phyloP scores from a whole-genome alignment of 2,329 filamentous ascomycete species.

The Graphiopsis chlorocephala region DNA sequence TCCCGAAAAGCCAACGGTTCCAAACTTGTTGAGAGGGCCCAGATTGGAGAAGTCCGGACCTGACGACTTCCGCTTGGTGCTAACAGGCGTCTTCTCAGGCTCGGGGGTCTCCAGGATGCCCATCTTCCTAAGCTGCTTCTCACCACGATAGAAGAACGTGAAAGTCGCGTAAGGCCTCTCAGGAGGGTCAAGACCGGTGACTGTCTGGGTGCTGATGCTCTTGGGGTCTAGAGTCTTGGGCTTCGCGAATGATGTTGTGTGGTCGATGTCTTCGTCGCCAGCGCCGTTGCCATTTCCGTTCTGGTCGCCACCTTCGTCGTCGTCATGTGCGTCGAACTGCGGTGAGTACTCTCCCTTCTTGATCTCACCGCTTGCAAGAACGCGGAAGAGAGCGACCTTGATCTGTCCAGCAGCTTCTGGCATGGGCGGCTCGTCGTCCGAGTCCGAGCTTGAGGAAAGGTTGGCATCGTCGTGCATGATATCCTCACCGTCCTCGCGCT shows the following conservation, averaged over 20 bases:
- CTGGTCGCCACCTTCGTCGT: slow-evolving; percentile 67
- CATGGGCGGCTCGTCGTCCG: slow-evolving; percentile 77
- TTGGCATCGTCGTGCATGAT: slow-evolving; percentile 65
- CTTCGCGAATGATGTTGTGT: slow-evolving; percentile 96
- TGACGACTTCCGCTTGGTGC: slow-evolving; percentile 72
- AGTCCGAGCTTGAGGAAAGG: slow-evolving; percentile 64
- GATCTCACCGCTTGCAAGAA: slow-evolving; percentile 92
- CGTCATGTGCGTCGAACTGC: slow-evolving; percentile 94
- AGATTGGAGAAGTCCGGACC: slow-evolving; percentile 83
- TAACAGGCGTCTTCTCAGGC: slow-evolving; percentile 55
- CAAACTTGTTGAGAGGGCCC: slow-evolving; percentile 78
- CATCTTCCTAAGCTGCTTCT: slow-evolving; percentile 95
- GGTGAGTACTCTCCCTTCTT: slow-evolving; percentile 98
- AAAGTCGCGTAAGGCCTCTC: slow-evolving; percentile 96
- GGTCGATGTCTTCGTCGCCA: slow-evolving; percentile 82
- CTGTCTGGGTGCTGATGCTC: slow-evolving; percentile 96
- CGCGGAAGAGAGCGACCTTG: slow-evolving; percentile 94
- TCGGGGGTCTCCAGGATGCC: slow-evolving; percentile 69
- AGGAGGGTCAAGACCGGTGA: slow-evolving; percentile 95
- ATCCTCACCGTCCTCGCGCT: slow-evolving; percentile 59
- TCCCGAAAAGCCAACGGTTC: slow-evolving; percentile 83
- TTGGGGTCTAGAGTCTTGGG: slow-evolving; percentile 95
- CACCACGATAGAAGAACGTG: slow-evolving; percentile 95
- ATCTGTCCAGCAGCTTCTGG: slow-evolving; percentile 96
- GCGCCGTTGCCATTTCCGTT: slow-evolving; percentile 53